Evolutionary conservation across 371 early-diverging fungal genomes (phyloP).

Genomic region (Mortierella sp.): DNA sequence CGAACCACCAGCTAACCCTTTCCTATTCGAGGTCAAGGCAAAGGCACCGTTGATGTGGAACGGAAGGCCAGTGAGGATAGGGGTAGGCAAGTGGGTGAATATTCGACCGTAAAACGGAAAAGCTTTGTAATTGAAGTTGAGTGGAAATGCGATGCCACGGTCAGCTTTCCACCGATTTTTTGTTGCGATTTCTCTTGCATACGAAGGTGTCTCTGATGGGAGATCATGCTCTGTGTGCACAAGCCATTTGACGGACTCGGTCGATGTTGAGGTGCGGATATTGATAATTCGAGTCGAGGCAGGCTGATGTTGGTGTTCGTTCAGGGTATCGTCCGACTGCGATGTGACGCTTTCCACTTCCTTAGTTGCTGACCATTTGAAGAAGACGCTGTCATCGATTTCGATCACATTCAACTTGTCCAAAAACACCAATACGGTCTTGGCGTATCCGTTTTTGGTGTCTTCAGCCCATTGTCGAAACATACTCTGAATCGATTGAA

Average conservation of each 20-base stretch:
- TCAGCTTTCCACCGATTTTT: conserved; percentile 15
- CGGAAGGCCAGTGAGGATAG: conserved; percentile 20
- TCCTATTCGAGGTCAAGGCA: conserved; percentile 46
- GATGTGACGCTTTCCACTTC: not conserved
- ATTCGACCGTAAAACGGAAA: conserved; percentile 15
- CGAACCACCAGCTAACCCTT: conserved; percentile 19
- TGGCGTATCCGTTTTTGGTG: conserved; percentile 19
- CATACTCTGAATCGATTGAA: conserved; percentile 9
- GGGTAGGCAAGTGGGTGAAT: conserved; percentile 45
- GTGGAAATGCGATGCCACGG: conserved; percentile 20
- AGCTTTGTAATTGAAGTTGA: not conserved
- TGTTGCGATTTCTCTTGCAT: not conserved
- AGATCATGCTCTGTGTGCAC: conserved; percentile 1
- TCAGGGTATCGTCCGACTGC: not conserved
- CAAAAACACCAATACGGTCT: conserved; percentile 44
- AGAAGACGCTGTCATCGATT: conserved; percentile 4
- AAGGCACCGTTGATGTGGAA: conserved; percentile 54
- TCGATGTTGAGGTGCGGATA: not conserved
- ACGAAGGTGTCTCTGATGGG: not conserved
- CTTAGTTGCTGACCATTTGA: conserved; percentile 2
- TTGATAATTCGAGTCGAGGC: not conserved
- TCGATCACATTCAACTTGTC: conserved; percentile 28
- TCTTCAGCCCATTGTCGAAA: conserved; percentile 21
- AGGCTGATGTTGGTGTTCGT: not conserved
- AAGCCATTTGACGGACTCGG: conserved; percentile 8